These are phyloP conservation scores for Botrytis hyacinthi DNA, from an alignment of 2,329 filamentous ascomycete genomes.

Conservation along the genomic window DNA sequence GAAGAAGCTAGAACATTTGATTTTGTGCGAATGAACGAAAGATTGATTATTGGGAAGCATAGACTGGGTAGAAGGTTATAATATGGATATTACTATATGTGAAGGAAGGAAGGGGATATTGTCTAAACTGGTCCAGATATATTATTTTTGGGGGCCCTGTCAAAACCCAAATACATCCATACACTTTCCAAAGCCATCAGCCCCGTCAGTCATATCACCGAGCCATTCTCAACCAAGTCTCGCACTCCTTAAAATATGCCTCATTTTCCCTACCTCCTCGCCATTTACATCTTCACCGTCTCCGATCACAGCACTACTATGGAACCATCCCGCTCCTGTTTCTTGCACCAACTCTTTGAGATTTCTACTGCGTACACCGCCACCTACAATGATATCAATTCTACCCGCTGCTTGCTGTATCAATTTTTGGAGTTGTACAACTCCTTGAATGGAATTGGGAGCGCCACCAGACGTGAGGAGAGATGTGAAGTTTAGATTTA, in stretches of 20 bases:
- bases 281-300: conserved; percentile 37
- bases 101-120: neutral
- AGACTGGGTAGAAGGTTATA: neutral
- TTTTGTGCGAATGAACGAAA: neutral
- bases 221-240: neutral
- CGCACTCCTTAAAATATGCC: neutral
- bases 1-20: neutral
- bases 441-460: conserved; percentile 26
- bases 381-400: conserved; percentile 49
- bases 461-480: conserved; percentile 50
- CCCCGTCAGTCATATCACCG: neutral
- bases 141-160: neutral
- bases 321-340: conserved; percentile 36
- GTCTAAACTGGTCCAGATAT: neutral
- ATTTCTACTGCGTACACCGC: conserved; percentile 49
- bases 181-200: neutral
- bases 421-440: conserved; percentile 33
- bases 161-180: neutral
- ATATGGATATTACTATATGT: neutral
- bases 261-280: conserved; percentile 27
- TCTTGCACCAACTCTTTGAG: conserved; percentile 38
- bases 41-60: neutral
- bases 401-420: conserved; percentile 36
- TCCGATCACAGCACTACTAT: conserved; percentile 45
- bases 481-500: conserved; percentile 39